phyloP scores from a whole-genome alignment of 495 filamentous ascomycete species.

The Talaromyces trachyspermus region DNA sequence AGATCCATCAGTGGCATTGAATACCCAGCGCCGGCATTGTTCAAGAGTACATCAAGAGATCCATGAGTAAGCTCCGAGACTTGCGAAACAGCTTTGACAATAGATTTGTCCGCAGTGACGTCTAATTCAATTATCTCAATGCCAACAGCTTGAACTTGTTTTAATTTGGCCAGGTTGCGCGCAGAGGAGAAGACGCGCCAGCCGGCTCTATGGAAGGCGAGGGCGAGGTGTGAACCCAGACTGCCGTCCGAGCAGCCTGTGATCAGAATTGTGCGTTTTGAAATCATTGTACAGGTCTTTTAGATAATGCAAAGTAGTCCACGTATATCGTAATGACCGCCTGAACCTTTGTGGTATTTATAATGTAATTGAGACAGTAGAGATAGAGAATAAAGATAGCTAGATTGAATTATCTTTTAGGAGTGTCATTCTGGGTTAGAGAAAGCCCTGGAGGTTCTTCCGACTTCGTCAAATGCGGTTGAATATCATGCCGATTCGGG shows the following conservation, averaged over 20 bases:
- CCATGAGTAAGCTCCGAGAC: constrained; percentile 11
- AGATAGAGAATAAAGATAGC: not conserved
- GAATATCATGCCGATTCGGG: not conserved
- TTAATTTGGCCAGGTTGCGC: constrained; percentile 33
- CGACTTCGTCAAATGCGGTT: too few species aligned
- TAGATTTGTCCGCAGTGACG: constrained; percentile 23
- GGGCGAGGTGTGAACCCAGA: constrained; percentile 35
- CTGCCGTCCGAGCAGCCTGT: constrained; percentile 41
- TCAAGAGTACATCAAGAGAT: constrained; percentile 32
- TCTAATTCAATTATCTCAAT: constrained; percentile 30
- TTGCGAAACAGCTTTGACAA: constrained; percentile 9
- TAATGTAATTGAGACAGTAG: not conserved
- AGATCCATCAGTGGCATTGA: constrained; percentile 28
- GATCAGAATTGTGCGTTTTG: constrained; percentile 23
- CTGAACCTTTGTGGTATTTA: not conserved
- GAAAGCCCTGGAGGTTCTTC: too few species aligned
- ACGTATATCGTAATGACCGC: not conserved
- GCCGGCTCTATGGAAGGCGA: constrained; percentile 26
- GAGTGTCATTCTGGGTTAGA: too few species aligned
- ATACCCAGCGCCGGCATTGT: constrained; percentile 31
- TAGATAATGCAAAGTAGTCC: not conserved
- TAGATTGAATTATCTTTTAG: too few species aligned
- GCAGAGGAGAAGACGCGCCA: constrained; percentile 38
- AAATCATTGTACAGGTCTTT: not conserved
- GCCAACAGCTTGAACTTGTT: constrained; percentile 14